phyloP scores from a whole-genome alignment of 2,329 filamentous ascomycete species.

The Pseudogymnoascus sp. region DNA sequence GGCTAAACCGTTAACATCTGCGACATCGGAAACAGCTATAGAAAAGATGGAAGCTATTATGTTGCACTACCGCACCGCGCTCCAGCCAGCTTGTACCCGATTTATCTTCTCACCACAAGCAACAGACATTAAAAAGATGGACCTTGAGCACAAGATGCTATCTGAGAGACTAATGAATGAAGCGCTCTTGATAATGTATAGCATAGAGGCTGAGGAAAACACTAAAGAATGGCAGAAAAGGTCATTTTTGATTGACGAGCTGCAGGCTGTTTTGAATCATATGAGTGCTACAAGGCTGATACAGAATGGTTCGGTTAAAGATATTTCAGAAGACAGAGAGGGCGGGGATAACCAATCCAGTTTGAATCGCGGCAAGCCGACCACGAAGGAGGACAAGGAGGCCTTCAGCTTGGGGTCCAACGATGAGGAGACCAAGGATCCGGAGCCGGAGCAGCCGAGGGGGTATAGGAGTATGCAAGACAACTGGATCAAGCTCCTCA shows the following conservation, averaged over 20 bases:
- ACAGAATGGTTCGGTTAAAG: not conserved
- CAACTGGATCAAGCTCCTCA: slow-evolving; percentile 33
- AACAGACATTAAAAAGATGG: slow-evolving; percentile 55
- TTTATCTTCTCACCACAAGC: slow-evolving; percentile 55
- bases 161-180: slow-evolving; percentile 71
- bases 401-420: slow-evolving; percentile 43
- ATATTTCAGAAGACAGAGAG: slow-evolving; percentile 19
- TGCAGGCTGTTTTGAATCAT: slow-evolving; percentile 58
- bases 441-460: slow-evolving; percentile 22
- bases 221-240: slow-evolving; percentile 54
- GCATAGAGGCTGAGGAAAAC: slow-evolving; percentile 65
- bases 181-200: slow-evolving; percentile 68
- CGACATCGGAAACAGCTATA: not conserved
- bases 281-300: slow-evolving; percentile 42
- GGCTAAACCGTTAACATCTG: not conserved
- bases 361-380: slow-evolving; percentile 40
- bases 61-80: slow-evolving; percentile 50
- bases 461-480: slow-evolving; percentile 34
- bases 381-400: slow-evolving; percentile 39
- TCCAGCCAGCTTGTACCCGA: slow-evolving; percentile 57
- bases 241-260: slow-evolving; percentile 65
- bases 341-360: slow-evolving; percentile 44
- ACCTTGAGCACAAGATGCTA: slow-evolving; percentile 69
- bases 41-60: not conserved
- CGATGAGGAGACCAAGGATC: slow-evolving; percentile 31